A percentile compares a stretch with the other conserved stretches of the same genome.
phyloP scores from a whole-genome alignment of 2,329 filamentous ascomycete species.

The Leptographium radiaticola region DNA sequence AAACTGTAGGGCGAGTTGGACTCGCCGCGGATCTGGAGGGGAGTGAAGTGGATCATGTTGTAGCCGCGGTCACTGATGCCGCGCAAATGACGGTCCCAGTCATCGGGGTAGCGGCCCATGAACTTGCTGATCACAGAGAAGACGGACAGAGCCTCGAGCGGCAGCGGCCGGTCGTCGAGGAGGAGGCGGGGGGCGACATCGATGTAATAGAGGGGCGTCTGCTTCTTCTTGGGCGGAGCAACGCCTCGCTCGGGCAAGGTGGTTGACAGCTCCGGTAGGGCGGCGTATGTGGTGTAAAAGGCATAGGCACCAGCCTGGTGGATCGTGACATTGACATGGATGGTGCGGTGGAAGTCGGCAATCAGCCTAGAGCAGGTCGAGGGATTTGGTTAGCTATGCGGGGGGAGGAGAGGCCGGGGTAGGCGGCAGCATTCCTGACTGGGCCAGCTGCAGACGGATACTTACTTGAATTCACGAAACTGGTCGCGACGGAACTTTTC shows the following conservation, averaged over 20 bases:
- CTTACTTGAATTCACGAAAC: constrained; percentile 84
- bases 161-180: constrained; percentile 60
- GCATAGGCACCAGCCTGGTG: constrained; percentile 75
- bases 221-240: constrained; percentile 40
- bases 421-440: not conserved
- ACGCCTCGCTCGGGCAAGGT: constrained; percentile 32
- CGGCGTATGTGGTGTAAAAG: constrained; percentile 87
- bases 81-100: constrained; percentile 80
- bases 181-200: constrained; percentile 76
- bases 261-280: constrained; percentile 65
- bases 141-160: constrained; percentile 75
- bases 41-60: constrained; percentile 99
- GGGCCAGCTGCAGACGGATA: constrained; percentile 4
- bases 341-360: constrained; percentile 84
- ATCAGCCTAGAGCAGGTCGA: constrained; percentile 45
- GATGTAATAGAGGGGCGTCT: constrained; percentile 76
- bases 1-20: constrained; percentile 98
- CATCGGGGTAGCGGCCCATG: constrained; percentile 80
- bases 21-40: constrained; percentile 71
- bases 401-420: not conserved
- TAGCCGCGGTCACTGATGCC: constrained; percentile 87
- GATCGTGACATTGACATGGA: constrained; percentile 82
- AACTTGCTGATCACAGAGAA: constrained; percentile 97
- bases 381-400: not conserved
- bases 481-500: constrained; percentile 61